Conservation (phyloP, 202 grass and related monocot species). For the Bolboschoenoplectus hybrid region DNA sequence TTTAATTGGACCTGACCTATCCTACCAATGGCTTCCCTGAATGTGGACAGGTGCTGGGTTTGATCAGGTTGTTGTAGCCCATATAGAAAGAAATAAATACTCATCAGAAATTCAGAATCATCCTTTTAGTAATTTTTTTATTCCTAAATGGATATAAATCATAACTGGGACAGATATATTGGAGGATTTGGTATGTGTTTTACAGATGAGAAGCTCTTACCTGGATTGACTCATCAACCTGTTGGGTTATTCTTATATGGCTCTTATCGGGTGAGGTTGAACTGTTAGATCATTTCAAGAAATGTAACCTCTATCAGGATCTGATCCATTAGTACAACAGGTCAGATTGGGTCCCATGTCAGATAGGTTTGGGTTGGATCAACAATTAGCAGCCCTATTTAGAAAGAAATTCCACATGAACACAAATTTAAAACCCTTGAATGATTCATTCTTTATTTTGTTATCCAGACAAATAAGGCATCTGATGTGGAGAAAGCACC, state of each 20-base stretch:
- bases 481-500: constrained; percentile 19
- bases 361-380: neutral
- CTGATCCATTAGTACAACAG: neutral
- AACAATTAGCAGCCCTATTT: neutral
- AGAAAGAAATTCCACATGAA: neutral
- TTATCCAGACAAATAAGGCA: constrained; percentile 24
- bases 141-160: neutral
- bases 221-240: neutral
- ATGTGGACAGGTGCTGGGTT: neutral
- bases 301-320: constrained; percentile 1
- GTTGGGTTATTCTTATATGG: constrained; percentile 4
- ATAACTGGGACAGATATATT: neutral
- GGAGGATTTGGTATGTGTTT: neutral
- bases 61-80: neutral
- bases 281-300: constrained; percentile 11
- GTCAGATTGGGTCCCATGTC: neutral
- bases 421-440: neutral
- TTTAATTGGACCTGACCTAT: neutral
- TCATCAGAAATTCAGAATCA: neutral
- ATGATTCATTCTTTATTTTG: constrained; percentile 7
- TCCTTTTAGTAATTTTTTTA: neutral
- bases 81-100: neutral
- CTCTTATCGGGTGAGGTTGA: constrained; percentile 5
- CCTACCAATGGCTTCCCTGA: neutral
- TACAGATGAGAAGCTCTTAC: neutral